Evolutionary conservation across 495 filamentous ascomycete species (phyloP).

Genomic region (Parathielavia appendiculata): DNA sequence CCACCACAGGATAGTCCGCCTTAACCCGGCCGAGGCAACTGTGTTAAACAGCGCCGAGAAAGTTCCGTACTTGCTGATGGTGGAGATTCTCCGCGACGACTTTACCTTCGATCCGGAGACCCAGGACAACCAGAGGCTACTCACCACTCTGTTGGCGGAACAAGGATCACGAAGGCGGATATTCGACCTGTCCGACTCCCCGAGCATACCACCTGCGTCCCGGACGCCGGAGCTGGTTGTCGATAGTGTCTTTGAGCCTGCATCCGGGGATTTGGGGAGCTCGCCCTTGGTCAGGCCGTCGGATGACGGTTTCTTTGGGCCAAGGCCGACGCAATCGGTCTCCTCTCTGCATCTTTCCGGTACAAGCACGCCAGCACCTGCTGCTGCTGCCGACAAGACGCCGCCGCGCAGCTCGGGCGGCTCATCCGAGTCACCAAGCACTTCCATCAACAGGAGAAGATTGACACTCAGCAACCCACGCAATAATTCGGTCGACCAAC

Average conservation of each 20-base stretch:
- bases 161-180: slow-evolving; percentile 57
- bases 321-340: slow-evolving; percentile 16
- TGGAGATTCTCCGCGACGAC: slow-evolving; percentile 67
- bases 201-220: slow-evolving; percentile 30
- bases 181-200: slow-evolving; percentile 56
- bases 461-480: slow-evolving; percentile 44
- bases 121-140: slow-evolving; percentile 56
- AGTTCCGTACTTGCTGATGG: slow-evolving; percentile 71
- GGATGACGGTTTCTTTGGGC: slow-evolving; percentile 35
- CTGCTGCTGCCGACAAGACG: slow-evolving; percentile 40
- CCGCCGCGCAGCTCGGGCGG: slow-evolving; percentile 56
- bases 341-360: slow-evolving; percentile 50
- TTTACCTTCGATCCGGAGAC: slow-evolving; percentile 69
- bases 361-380: slow-evolving; percentile 49
- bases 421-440: slow-evolving; percentile 57
- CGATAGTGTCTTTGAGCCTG: slow-evolving; percentile 75
- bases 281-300: slow-evolving; percentile 56
- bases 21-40: slow-evolving; percentile 73
- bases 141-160: slow-evolving; percentile 56
- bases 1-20: slow-evolving; percentile 68
- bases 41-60: slow-evolving; percentile 75
- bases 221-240: slow-evolving; percentile 38
- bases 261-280: slow-evolving; percentile 63
- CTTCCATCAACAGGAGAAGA: slow-evolving; percentile 43
- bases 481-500: slow-evolving; percentile 49